phyloP scores from a whole-genome alignment of 2,329 filamentous ascomycete genomes.

The Colletotrichum sp. region DNA sequence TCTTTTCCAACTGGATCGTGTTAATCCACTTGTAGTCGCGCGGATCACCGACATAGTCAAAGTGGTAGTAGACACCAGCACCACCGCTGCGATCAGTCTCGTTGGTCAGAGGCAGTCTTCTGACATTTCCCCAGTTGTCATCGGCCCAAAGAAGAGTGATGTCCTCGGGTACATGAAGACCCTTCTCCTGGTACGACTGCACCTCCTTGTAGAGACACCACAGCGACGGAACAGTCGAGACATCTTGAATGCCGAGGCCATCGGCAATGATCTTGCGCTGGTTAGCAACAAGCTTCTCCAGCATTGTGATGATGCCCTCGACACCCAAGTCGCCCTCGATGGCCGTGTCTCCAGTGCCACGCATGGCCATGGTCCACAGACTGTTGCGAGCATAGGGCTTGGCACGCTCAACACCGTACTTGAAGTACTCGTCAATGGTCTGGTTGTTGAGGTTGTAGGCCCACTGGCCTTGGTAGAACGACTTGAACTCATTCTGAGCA shows the following conservation, averaged over 20 bases:
- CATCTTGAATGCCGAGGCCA: slow-evolving; percentile 55
- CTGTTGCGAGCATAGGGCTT: slow-evolving; percentile 68
- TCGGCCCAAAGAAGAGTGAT: slow-evolving; percentile 73
- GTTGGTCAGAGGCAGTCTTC: slow-evolving; percentile 62
- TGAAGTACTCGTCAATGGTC: slow-evolving; percentile 72
- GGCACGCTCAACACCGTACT: slow-evolving; percentile 68
- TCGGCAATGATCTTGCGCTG: slow-evolving; percentile 64
- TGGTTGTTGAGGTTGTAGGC: slow-evolving; percentile 73
- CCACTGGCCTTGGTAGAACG: slow-evolving; percentile 66
- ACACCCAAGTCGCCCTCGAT: slow-evolving; percentile 55
- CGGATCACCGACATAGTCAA: slow-evolving; percentile 56
- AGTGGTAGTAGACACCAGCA: slow-evolving; percentile 70
- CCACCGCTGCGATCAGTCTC: slow-evolving; percentile 66
- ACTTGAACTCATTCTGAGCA: slow-evolving; percentile 60
- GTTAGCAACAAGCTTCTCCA: slow-evolving; percentile 64
- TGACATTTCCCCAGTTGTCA: slow-evolving; percentile 72
- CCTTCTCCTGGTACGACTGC: slow-evolving; percentile 70
- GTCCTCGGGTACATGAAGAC: slow-evolving; percentile 64
- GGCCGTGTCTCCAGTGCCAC: slow-evolving; percentile 71
- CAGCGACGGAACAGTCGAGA: slow-evolving; percentile 65
- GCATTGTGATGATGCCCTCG: slow-evolving; percentile 60
- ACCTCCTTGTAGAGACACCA: slow-evolving; percentile 81
- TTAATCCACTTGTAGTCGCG: slow-evolving; percentile 66
- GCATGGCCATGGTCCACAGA: slow-evolving; percentile 73
- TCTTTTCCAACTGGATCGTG: slow-evolving; percentile 66